Conservation (phyloP, 371 early-diverging fungal species). For the Mucor sp. region DNA sequence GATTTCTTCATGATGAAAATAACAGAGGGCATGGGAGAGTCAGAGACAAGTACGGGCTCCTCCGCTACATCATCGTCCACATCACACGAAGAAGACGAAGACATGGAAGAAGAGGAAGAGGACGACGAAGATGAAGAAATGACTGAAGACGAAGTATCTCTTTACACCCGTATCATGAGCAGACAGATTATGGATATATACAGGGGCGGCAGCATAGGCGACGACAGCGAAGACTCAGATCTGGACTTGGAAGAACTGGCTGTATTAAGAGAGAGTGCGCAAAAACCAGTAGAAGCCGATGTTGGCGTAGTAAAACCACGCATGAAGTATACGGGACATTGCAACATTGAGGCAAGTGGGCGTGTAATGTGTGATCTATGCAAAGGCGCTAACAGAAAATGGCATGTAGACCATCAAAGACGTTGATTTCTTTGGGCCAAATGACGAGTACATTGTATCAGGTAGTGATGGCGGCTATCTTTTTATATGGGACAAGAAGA, state of each 20-base stretch:
- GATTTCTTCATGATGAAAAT: neutral
- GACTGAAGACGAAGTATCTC: conserved; percentile 9
- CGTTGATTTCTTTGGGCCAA: conserved; percentile 72
- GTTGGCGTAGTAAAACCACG: conserved; percentile 29
- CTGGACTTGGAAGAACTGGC: conserved; percentile 18
- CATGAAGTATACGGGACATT: conserved; percentile 39
- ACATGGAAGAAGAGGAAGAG: neutral
- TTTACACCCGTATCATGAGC: conserved; percentile 12
- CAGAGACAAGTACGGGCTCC: neutral
- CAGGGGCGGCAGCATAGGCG: neutral
- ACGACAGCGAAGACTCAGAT: conserved; percentile 19
- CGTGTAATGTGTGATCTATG: neutral
- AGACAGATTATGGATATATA: conserved; percentile 10
- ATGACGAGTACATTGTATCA: conserved; percentile 72
- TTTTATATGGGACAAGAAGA: conserved; percentile 76
- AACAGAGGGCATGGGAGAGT: neutral
- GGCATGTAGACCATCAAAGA: conserved; percentile 73
- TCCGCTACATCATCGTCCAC: neutral
- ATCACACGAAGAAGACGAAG: conserved; percentile 2
- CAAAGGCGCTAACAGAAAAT: neutral
- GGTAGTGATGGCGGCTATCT: conserved; percentile 82
- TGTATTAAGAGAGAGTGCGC: neutral
- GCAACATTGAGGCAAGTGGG: conserved; percentile 26
- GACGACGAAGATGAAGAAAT: conserved; percentile 5
- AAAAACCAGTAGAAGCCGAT: conserved; percentile 16